phyloP scores from a whole-genome alignment of 306 rosid species.

The Vicia faba region DNA sequence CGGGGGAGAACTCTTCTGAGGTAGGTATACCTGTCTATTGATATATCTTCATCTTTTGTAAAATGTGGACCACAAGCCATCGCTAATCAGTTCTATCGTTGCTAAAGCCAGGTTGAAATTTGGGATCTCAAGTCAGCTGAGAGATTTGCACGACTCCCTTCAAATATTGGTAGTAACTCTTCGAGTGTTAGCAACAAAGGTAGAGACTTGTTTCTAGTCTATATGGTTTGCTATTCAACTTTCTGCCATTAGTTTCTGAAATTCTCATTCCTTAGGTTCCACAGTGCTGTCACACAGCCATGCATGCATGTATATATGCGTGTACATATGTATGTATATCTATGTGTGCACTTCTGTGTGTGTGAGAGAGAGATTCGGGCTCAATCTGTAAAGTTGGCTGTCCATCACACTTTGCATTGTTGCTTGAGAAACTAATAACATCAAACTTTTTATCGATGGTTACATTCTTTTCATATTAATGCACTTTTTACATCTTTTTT shows the following conservation, averaged over 20 bases:
- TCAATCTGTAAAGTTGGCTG: constrained; percentile 19
- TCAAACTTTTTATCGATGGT: constrained; percentile 9
- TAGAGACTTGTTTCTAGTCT: constrained; percentile 50
- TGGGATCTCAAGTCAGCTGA: constrained; percentile 89
- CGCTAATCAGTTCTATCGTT: constrained; percentile 37
- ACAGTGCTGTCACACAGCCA: not conserved
- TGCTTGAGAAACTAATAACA: constrained; percentile 14
- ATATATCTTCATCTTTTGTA: constrained; percentile 35
- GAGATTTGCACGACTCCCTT: constrained; percentile 59
- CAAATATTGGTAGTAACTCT: constrained; percentile 45
- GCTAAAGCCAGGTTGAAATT: constrained; percentile 70
- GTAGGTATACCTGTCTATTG: constrained; percentile 42
- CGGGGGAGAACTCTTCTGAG: constrained; percentile 83
- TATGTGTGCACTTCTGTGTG: not conserved
- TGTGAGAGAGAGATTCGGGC: not conserved
- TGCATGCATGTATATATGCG: not conserved
- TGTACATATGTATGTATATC: not conserved
- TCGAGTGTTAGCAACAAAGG: constrained; percentile 49
- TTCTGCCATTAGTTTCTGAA: constrained; percentile 20
- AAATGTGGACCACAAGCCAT: constrained; percentile 4
- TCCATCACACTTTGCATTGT: not conserved
- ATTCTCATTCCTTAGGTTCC: constrained; percentile 11
- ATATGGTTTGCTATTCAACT: constrained; percentile 26
- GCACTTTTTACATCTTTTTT: constrained; percentile 4
- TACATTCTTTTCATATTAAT: constrained; percentile 8